Evolutionary conservation across 2,329 filamentous ascomycete genomes (phyloP), one percentile per base, ranked within the genome.

Genomic region (Xylaria sp.): DNA sequence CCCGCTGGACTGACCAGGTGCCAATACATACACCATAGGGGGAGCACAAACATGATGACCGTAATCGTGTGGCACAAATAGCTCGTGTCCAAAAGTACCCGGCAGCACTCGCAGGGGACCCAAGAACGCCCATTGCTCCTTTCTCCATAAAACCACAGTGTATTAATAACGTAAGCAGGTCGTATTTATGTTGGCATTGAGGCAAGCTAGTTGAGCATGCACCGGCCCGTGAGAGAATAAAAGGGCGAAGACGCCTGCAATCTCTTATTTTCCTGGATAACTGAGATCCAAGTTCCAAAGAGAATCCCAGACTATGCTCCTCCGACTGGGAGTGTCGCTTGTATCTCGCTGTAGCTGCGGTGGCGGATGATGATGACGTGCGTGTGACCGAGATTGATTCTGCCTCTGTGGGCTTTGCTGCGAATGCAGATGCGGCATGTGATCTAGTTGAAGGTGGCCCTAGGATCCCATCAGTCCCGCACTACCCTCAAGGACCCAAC

Each of bases 231-330:
- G 54, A 42, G 54, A 28, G 38, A 42, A n/a, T n/a, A n/a, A 42
- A 7, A 33, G 38, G 54, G n/a, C 33, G 54, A 57, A 51, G 38
- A 23, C 49, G 28, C 49, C 28, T 49, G 20, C 6, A 17, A 56
- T 56, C 53, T 9, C 74, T 67, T 82, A 84, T 71, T 86, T 87
- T 59, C 74, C 75, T 20, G 76, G 76, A 69, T 87, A 84, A 70
- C 81, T 88, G 54, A 89, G 82, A 73, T 90, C 88, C 31, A 89
- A 75, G 70, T 83, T 88, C 88, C 88, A 90, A 17, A 90, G 78
- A 13, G 86, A 84, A 72, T 89, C 88, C 87, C 88, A 91, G 10
- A 90, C 83, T 4, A 89, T 80, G 33, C 85, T 88, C 73, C 79
- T 85, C 77, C 83, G 70, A 17, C 59, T 72, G 13, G 68, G 68